Evolutionary conservation across 306 rosid species (phyloP), one percentile per base, ranked within the genome.

Genomic region (Phaseolus lunatus): DNA sequence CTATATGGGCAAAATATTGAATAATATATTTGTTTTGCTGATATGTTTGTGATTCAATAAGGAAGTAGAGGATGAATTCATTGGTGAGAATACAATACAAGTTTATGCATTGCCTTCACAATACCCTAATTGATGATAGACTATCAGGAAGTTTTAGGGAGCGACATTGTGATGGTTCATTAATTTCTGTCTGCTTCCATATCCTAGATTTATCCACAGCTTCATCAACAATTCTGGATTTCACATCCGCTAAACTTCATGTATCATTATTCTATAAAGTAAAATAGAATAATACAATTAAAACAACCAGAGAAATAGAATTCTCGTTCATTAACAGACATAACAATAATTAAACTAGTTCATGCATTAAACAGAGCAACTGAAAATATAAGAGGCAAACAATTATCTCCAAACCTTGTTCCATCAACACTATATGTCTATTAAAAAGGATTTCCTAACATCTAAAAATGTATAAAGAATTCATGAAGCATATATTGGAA

Each of bases 181-280:
- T 85, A 74, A 96, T 88, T 83, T 96, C 99, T 14, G 97, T 89
- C 80, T 73, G 82, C 86, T 96, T 96, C 97, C 98, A 91, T 54
- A 88, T 87, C 89, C 92, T 92, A 76, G 97, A 91, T 87, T 96
- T 96, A 7, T 91, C 99, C 19, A 74, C 79, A 20, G 90, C 78
- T 85, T 92, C 97, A 78, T 96, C 98, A 16, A 77, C 89, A 79
- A 92, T 89, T 88, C 97, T 87, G 70, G 98, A 97, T 82, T 96
- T 96, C 84, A 92, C 84, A 59, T 96, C 98, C 75, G 76, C 94
- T 90, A 91, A 75, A 88, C n/a, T n/a, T n/a, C n/a, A n/a, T n/a
- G n/a, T n/a, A n/a, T n/a, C n/a, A n/a, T n/a, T n/a, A n/a, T n/a
- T n/a, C n/a, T n/a, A n/a, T n/a, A n/a, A n/a, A n/a, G n/a, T n/a